Evolutionary conservation across 2,329 filamentous ascomycete genomes (phyloP).

Genomic region (Trichophyton simii): DNA sequence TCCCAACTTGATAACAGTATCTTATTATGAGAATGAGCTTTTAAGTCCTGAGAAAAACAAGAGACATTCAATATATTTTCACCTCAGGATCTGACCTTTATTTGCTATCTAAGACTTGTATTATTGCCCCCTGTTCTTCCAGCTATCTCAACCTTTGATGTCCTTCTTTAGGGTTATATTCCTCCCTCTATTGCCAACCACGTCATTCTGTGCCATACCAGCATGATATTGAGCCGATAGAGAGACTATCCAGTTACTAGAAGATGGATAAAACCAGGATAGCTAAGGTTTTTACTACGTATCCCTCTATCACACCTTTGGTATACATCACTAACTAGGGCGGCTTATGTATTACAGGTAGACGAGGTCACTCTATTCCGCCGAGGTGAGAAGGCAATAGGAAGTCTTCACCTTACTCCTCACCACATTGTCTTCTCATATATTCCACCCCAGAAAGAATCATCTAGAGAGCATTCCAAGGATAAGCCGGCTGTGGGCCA

Average conservation of each 20-base stretch:
- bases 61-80: background rate
- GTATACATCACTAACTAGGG: conserved; percentile 2
- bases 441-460: conserved; percentile 32
- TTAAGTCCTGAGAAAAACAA: background rate
- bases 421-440: conserved; percentile 55
- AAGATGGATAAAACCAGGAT: conserved; percentile 15
- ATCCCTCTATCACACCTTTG: background rate
- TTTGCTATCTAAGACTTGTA: background rate
- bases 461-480: conserved; percentile 22
- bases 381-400: conserved; percentile 44
- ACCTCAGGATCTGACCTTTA: background rate
- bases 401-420: conserved; percentile 50
- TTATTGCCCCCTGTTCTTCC: background rate
- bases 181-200: background rate
- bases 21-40: background rate
- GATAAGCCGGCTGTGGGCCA: conserved; percentile 35
- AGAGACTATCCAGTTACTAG: background rate
- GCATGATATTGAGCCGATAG: background rate
- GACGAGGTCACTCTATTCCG: conserved; percentile 48
- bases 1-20: background rate
- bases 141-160: background rate
- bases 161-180: background rate
- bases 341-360: conserved; percentile 24
- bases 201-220: background rate
- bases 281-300: conserved; percentile 10